Evolutionary conservation across 2,329 filamentous ascomycete genomes (phyloP), one percentile per base, ranked within the genome.

Genomic region (Hysterium pulicare): DNA sequence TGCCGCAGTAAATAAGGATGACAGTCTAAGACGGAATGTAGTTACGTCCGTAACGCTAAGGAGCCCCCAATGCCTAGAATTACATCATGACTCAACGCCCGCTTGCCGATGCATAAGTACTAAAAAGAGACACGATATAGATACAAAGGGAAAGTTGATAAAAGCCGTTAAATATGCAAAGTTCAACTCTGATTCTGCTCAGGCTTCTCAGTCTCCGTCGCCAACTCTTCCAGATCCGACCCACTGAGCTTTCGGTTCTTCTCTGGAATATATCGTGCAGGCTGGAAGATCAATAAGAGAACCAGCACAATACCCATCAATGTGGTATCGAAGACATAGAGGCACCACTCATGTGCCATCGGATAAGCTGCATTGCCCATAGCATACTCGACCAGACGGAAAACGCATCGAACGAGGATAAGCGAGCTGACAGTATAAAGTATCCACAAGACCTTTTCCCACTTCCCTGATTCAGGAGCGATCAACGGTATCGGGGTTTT

Each of bases 371-470:
- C 56, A 31, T 71, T 67, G 0, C 75, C 75, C 55, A 70, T 61
- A 0, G 64, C 50, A 47, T 76, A 81, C 57, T 79, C 76, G 7
- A 72, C 57, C 17, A 78, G 58, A 23, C 77, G 69, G 46, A 78
- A 77, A 1, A 74, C 52, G 26, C 66, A 73, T 28, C 77, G 69
- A 9, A 76, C 46, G 40, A 80, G 60, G 48, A 80, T 75, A 15
- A 79, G 56, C 1, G 60, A 48, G 49, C 70, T 74, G 35, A 71
- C 65, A 3, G 56, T 46, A 51, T 79, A 79, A 15, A 80, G 60
- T 0, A 66, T 64, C 47, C 53, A 55, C 2, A 64, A 42, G 44
- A 61, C 57, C 43, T 49, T 59, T 35, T 41, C 53, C 60, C 61
- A 63, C 1, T 50, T 39, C 5, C 26, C 17, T 8, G 8, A 11